Percentiles rank a stretch among this genome's conserved stretches.
These are phyloP conservation scores for Aspergillus sojae DNA, from an alignment of 2,329 filamentous ascomycete species.

Conservation along the genomic window DNA sequence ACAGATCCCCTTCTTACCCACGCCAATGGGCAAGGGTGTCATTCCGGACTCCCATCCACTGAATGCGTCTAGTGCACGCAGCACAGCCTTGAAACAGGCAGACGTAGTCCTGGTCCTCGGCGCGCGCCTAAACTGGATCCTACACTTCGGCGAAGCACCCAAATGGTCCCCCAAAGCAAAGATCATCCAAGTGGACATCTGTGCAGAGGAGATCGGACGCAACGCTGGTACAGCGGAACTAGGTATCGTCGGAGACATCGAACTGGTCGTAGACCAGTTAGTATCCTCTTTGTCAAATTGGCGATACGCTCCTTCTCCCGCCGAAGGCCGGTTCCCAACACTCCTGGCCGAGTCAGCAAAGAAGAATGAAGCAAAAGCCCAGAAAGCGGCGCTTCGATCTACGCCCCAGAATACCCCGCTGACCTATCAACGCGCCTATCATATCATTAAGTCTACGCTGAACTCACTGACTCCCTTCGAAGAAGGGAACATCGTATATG, in stretches of 20 bases:
- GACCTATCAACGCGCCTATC: conserved; percentile 55
- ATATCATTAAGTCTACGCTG: conserved; percentile 55
- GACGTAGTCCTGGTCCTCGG: conserved; percentile 60
- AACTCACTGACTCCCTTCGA: conserved; percentile 49
- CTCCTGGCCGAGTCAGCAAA: conserved; percentile 33
- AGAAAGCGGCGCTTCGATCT: conserved; percentile 43
- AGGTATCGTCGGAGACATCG: conserved; percentile 56
- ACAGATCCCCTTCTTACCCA: conserved; percentile 58
- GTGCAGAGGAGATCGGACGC: conserved; percentile 56
- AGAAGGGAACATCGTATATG: conserved; percentile 55
- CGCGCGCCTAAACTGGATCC: conserved; percentile 61
- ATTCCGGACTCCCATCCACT: conserved; percentile 56
- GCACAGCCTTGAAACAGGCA: conserved; percentile 55
- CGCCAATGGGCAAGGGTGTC: conserved; percentile 63
- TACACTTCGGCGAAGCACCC: conserved; percentile 58
- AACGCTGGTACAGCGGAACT: conserved; percentile 53
- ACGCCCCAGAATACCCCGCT: conserved; percentile 43
- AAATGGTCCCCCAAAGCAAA: conserved; percentile 56
- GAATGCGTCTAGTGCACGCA: conserved; percentile 58
- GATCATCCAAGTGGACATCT: conserved; percentile 60
- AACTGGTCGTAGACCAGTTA: conserved; percentile 53
- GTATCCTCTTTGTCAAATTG: conserved; percentile 45
- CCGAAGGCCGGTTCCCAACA: conserved; percentile 32
- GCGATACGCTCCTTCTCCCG: conserved; percentile 43
- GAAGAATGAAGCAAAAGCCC: conserved; percentile 53